These are phyloP conservation scores for Parasarocladium wereldwijsianum DNA, from an alignment of 2,329 filamentous ascomycete species.

Conservation along the genomic window DNA sequence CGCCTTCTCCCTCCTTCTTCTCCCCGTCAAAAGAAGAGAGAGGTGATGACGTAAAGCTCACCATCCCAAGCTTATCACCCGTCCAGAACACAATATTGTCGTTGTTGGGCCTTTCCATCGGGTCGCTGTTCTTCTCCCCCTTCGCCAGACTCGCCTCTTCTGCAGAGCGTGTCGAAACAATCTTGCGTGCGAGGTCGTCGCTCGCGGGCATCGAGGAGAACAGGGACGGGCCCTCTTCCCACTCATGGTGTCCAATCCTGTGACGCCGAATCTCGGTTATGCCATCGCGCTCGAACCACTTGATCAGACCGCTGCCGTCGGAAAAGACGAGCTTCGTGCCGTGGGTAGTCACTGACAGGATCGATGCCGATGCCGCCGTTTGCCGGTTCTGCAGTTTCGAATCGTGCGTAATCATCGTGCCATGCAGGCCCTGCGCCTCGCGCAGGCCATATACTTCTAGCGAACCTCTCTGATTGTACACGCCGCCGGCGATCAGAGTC, in stretches of 20 bases:
- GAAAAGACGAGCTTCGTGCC: slow-evolving; percentile 71
- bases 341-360: slow-evolving; percentile 69
- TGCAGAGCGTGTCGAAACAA: slow-evolving; percentile 44
- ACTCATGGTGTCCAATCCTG: slow-evolving; percentile 38
- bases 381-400: slow-evolving; percentile 57
- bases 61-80: slow-evolving; percentile 64
- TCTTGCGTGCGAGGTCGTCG: slow-evolving; percentile 68
- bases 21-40: slow-evolving; percentile 16
- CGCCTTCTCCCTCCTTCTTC: slow-evolving; percentile 28
- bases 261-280: slow-evolving; percentile 41
- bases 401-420: slow-evolving; percentile 19
- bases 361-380: slow-evolving; percentile 64
- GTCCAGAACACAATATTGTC: slow-evolving; percentile 79
- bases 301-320: slow-evolving; percentile 70
- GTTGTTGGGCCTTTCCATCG: slow-evolving; percentile 24
- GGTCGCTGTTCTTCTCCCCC: neutral
- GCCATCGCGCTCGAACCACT: slow-evolving; percentile 85
- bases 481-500: slow-evolving; percentile 68
- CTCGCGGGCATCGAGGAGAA: slow-evolving; percentile 37
- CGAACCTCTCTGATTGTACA: slow-evolving; percentile 84
- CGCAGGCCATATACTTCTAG: slow-evolving; percentile 68
- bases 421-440: slow-evolving; percentile 13
- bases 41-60: slow-evolving; percentile 43
- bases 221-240: slow-evolving; percentile 24
- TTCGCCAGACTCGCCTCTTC: slow-evolving; percentile 6